Conservation (phyloP, 768 basidiomycete genomes). For the Kockovaella imperatae region DNA sequence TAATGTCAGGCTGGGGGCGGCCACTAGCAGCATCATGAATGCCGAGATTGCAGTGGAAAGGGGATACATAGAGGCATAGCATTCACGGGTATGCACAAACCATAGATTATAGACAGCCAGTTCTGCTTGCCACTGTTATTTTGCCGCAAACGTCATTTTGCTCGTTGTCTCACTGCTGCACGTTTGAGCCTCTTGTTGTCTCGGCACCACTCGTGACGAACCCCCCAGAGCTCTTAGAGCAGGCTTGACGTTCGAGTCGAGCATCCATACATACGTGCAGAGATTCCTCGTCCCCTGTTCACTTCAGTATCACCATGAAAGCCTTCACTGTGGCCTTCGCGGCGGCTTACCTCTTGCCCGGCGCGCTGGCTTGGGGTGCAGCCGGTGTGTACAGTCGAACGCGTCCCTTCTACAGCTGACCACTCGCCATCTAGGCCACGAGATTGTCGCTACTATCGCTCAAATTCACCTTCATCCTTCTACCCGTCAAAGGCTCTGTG, state of each 20-base stretch:
- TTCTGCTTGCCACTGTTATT: too few species aligned
- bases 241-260: too few species aligned
- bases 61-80: constrained; percentile 46
- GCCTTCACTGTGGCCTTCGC: not conserved
- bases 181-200: too few species aligned
- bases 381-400: not conserved
- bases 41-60: constrained; percentile 87
- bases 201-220: too few species aligned
- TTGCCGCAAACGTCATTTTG: too few species aligned
- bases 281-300: too few species aligned
- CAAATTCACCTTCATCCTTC: constrained; percentile 77
- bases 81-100: too few species aligned
- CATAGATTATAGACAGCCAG: too few species aligned
- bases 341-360: not conserved
- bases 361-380: not conserved
- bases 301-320: too few species aligned
- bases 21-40: constrained; percentile 94
- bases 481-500: constrained; percentile 59
- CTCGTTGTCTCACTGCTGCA: too few species aligned
- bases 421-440: constrained; percentile 57
- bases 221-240: too few species aligned
- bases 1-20: constrained; percentile 92
- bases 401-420: not conserved
- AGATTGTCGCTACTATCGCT: constrained; percentile 88
- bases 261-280: too few species aligned